Base-by-base conservation (phyloP, 495 filamentous ascomycete species). In the Mycothermus thermophilus region DNA sequence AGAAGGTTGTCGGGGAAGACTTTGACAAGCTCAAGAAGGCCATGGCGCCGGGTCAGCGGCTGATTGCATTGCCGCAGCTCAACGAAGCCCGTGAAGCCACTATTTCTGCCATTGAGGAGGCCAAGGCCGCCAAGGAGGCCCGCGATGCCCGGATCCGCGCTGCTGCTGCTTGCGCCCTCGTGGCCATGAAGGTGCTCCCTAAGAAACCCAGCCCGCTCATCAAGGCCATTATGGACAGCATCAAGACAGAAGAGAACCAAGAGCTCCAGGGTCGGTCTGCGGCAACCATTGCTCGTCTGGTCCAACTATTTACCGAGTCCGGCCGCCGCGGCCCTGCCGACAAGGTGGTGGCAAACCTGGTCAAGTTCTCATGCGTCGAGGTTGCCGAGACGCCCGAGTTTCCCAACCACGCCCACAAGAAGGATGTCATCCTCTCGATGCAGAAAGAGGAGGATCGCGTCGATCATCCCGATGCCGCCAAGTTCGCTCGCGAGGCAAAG, bases 351-450 rank as follows among this genome's bases (percentile, higher is more conserved):
- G 71, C 77, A 19, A 97, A 97, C 56, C 55, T 97, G 36, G 80
- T 88, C 57, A 93, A 93, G 46, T 97, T 94, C 58, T 92, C 83
- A 50, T 96, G 90, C 50, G 79, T 93, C 40, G 90, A 97, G 47
- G 92, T 87, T 5, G 90, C 92, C 0, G 90, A 96, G 56, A 96
- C 93, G 0, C 90, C 90, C 6, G 93, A 95, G 47, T 96, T 95
- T 55, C 74, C 74, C 10, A 71, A 73, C 21, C 88, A 93, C 48
- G 79, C 74, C 0, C 46, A 61, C 16, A 73, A 87, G 33, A 79
- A 78, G 29, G 76, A 73, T 41, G 77, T 78, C 7, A 86, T 97
- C 39, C 57, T 95, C 22, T 94, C 90, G 0, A 72, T 97, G 41
- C 77, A 84, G 41, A 97, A 96, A 57, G 90, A 97, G 51, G 90